Base-by-base conservation (phyloP, 805 yeast species). In the Candida endomychidarum region DNA sequence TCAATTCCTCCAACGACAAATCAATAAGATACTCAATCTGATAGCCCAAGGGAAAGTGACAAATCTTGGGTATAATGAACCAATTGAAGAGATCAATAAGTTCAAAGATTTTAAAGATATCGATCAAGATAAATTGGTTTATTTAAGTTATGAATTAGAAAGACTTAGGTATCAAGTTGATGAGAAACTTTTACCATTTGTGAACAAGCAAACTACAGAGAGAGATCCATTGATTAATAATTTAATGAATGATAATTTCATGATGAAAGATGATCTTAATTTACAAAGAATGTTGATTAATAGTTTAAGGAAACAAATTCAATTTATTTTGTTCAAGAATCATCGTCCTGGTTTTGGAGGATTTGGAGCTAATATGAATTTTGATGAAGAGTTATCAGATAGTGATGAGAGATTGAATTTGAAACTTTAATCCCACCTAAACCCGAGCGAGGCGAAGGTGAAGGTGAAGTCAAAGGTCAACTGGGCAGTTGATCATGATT, bases 291-390 rank as follows among this genome's bases (percentile, higher is more conserved):
- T 70, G 39, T 57, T 68, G 23, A 54, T 76, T 32, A 69, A 65
- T 45, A 70, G 75, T 37, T 47, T 76, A 14, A 52, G 80, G 24
- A 77, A 75, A 44, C 81, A 76, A 47, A 54, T 76, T 23, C 80
- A 75, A 45, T 75, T 70, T 45, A 56, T 75, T 46, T 42, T 74
- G 38, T 63, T 74, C 42, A 66, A 69, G 15, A 61, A 75, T 42
- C 61, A 72, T 30, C 50, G 72, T 24, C 49, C 46, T 9, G 12
- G 47, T n/a, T 45, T 45, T 35, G 47, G 47, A 2, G 25, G 47
- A 12, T 45, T 45, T 35, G 47, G 47, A 2, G 25, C 42, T 30
- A 34, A 14, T 10, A 14, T 42, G 19, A 34, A 30, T 8, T 38
- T 45, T 29, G 51, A 47, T 30, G 51, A 47, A 8, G 66, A 61